Percentiles rank a stretch among this genome's conserved stretches.
These are phyloP conservation scores for Quercus variabilis DNA, from an alignment of 306 rosid genomes.

Conservation along the genomic window DNA sequence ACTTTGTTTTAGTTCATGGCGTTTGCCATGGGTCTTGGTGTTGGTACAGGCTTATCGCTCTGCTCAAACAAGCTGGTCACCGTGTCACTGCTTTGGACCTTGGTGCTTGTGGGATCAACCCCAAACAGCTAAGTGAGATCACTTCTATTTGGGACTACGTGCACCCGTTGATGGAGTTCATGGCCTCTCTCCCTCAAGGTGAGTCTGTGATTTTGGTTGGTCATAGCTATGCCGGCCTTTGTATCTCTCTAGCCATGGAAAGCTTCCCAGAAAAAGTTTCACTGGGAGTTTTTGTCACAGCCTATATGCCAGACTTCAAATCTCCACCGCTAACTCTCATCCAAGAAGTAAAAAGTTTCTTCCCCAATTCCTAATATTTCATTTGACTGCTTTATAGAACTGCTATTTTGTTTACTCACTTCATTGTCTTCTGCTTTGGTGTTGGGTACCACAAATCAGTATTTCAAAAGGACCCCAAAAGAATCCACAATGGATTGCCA, in stretches of 20 bases:
- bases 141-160: slow-evolving; percentile 28
- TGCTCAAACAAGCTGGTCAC: slow-evolving; percentile 32
- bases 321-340: slow-evolving; percentile 23
- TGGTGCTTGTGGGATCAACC: slow-evolving; percentile 38
- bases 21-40: slow-evolving; percentile 56
- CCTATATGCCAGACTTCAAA: slow-evolving; percentile 25
- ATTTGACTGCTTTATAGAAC: background rate
- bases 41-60: slow-evolving; percentile 42
- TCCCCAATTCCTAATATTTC: background rate
- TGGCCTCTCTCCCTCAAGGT: slow-evolving; percentile 23
- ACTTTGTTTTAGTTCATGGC: slow-evolving; percentile 54
- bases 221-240: slow-evolving; percentile 47
- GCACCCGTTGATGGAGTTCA: slow-evolving; percentile 36
- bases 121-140: slow-evolving; percentile 36
- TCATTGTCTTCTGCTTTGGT: background rate
- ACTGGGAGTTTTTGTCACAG: slow-evolving; percentile 40
- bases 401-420: background rate
- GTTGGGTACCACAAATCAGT: background rate
- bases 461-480: background rate
- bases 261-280: slow-evolving; percentile 37
- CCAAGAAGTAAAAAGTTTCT: slow-evolving; percentile 12
- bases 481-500: background rate
- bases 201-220: slow-evolving; percentile 44
- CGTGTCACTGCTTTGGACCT: slow-evolving; percentile 43
- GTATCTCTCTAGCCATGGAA: slow-evolving; percentile 48